Evolutionary conservation across 139 green algal species (phyloP), one percentile per base, ranked within the genome.

Genomic region (Chlamydomonas sp.): DNA sequence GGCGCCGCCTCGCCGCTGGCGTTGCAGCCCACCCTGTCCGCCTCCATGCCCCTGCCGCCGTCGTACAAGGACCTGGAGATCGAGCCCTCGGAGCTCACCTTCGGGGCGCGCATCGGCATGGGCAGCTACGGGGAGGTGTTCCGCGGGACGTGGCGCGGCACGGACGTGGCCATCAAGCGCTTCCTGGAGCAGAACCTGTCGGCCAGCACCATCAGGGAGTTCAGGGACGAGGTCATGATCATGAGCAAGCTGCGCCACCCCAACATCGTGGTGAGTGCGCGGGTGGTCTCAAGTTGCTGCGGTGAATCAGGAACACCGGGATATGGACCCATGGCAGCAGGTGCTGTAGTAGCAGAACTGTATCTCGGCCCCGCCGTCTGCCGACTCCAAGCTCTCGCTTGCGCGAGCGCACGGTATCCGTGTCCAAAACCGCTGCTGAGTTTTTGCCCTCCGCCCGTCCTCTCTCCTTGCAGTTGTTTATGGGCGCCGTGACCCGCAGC

Each of bases 101-200:
- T 96, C 63, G 59, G 57, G 3, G 91, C 90, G 14, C 94, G 96
- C 82, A 96, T 99, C 60, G 97, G 97, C 57, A 95, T 98, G 18
- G 97, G 97, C 77, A 80, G 71, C 71, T 88, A 77, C 58, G 90
- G 93, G 4, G 94, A 95, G 84, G 92, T 97, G 64, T 99, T 95
- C 90, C 79, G 83, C 68, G 94, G 92, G 15, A 90, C 77, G n/a
- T 98, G 95, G 95, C 91, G 94, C n/a, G 91, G 96, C 72, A 98
- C 97, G 0, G 95, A 98, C 75, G 97, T 99, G 31, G 97, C 97
- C 1, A 95, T 99, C 73, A 99, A 99, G 93, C 90, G 92, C 49
- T 91, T 98, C 31, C 88, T 98, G 49, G 95, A 98, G 79, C 94
- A 97, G 78, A 90, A 91, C 68, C 80, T 97, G 8, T 92, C 85